Base-by-base conservation (phyloP, 768 basidiomycete species). In the Panellus pusillus region DNA sequence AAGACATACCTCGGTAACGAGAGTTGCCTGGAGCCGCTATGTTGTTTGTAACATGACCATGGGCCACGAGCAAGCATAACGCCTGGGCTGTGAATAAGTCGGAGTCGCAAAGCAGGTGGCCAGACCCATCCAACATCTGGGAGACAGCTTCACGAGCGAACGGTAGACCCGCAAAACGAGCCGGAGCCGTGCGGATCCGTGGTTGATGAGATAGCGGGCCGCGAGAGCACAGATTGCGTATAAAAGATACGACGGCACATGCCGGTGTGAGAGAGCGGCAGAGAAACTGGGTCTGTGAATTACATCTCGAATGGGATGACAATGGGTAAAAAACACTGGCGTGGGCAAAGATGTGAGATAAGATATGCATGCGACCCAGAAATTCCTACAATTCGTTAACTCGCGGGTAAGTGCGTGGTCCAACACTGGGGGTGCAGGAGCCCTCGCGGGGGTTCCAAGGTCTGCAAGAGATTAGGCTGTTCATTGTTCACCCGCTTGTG, bases 251-350 rank as follows among this genome's bases (percentile, higher is more conserved):
- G 75, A 69, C 37, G 91, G 90, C 29, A 93, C 79, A 52, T 79
- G 76, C 59, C 84, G 83, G 55, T 82, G 81, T 51, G 80, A 80
- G 8, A 93, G 79, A 29, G 80, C 76, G 2, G 82, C 76, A 19
- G 84, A 75, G 62, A 93, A 93, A 8, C 85, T 83, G 18, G 91
- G 86, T 47, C 88, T 88, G 69, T 93, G 91, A 42, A 93, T 80
- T 55, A 91, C 76, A 61, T 84, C 78, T 35, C 86, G 81, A 56
- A 84, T 82, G 19, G 90, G 90, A 64, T 91, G 87, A 60, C 86
- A 86, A 66, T 88, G 87, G 20, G 90, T 79, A 67, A 92, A 91
- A 68, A 91, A 91, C 9, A 91, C 89, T 91, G 62, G 37, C 44
- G 32, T 44, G 24, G 50, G 58, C 42, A 63, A 11, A 46, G 43